Evolutionary conservation across 225 moss, liverwort and hornwort species (phyloP).

Genomic region (Sphagnum tenellum): DNA sequence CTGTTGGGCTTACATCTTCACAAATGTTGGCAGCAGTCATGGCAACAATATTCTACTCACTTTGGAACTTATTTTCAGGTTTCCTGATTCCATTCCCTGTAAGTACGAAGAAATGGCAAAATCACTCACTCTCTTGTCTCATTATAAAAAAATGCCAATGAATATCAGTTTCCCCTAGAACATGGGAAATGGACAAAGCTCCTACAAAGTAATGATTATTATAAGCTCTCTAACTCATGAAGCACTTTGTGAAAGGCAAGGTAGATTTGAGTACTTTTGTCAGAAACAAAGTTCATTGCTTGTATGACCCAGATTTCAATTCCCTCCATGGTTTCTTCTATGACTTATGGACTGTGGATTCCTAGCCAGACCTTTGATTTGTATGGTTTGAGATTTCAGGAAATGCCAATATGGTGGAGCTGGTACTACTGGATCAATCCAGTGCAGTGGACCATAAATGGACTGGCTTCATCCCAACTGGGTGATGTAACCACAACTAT

Average conservation of each 20-base stretch:
- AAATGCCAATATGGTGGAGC: slow-evolving; percentile 37
- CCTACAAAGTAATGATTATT: background rate
- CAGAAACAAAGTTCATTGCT: background rate
- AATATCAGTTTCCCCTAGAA: no score
- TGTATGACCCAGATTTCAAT: background rate
- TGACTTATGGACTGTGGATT: no score
- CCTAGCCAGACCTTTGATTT: no score
- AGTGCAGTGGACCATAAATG: slow-evolving; percentile 31
- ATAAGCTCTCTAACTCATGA: background rate
- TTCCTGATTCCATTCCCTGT: slow-evolving; percentile 36
- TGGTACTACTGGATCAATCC: slow-evolving; percentile 41
- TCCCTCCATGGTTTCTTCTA: no score
- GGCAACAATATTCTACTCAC: slow-evolving; percentile 23
- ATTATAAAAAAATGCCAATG: no score
- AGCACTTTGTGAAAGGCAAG: background rate
- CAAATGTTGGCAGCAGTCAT: slow-evolving; percentile 42
- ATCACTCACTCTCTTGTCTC: no score
- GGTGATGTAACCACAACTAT: slow-evolving; percentile 21
- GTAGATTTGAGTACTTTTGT: slow-evolving; percentile 1
- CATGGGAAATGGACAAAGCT: no score
- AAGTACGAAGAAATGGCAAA: slow-evolving; percentile 2
- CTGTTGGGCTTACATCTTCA: slow-evolving; percentile 31
- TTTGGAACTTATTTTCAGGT: slow-evolving; percentile 42
- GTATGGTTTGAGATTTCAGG: slow-evolving; percentile 9
- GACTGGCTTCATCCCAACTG: slow-evolving; percentile 29